phyloP scores from a whole-genome alignment of 495 filamentous ascomycete genomes.

The Penicillium cinerascens region DNA sequence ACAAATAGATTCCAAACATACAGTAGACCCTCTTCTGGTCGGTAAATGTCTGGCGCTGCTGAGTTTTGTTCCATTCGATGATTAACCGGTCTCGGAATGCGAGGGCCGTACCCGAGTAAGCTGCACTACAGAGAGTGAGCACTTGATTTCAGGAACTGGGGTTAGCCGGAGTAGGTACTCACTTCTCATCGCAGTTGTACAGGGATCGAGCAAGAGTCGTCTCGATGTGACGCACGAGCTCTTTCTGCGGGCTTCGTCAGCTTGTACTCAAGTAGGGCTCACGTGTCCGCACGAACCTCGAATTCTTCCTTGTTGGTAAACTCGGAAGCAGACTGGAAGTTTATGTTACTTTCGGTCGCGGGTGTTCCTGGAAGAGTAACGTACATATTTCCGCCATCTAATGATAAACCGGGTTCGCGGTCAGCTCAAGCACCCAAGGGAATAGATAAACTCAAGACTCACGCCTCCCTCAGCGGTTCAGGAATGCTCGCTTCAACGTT shows the following conservation, averaged over 20 bases:
- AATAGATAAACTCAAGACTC: conserved; percentile 26
- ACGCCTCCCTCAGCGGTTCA: conserved; percentile 80
- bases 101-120: conserved; percentile 84
- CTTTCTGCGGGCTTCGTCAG: conserved; percentile 48
- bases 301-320: conserved; percentile 77
- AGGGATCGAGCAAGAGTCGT: conserved; percentile 93
- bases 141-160: neutral
- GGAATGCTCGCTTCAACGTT: conserved; percentile 86
- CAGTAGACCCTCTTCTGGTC: conserved; percentile 94
- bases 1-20: conserved; percentile 24
- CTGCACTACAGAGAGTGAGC: conserved; percentile 52
- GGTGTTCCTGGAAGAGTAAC: conserved; percentile 6
- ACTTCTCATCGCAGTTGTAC: conserved; percentile 95
- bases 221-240: conserved; percentile 90
- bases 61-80: conserved; percentile 95
- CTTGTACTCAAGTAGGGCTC: neutral
- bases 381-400: conserved; percentile 79
- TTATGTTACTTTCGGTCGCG: neutral
- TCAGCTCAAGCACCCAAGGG: conserved; percentile 13
- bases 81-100: conserved; percentile 91
- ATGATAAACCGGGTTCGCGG: neutral
- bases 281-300: conserved; percentile 39
- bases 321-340: conserved; percentile 53
- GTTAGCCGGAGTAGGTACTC: conserved; percentile 8
- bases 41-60: conserved; percentile 86